A percentile compares a stretch with the other conserved stretches of the same genome.
These are phyloP conservation scores for Pichia thaimueangensis DNA, from an alignment of 805 yeast species.

Conservation along the genomic window DNA sequence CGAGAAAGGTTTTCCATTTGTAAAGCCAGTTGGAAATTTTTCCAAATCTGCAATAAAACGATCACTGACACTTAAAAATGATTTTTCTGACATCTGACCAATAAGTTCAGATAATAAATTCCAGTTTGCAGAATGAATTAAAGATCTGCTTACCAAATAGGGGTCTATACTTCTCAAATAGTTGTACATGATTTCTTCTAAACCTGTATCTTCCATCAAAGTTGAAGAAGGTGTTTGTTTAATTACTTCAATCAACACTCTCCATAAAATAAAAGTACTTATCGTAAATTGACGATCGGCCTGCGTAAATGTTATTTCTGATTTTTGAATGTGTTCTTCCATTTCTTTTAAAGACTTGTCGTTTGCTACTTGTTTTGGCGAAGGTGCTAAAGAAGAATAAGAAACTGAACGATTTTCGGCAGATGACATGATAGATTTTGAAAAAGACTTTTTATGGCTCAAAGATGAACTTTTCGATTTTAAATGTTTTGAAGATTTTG, in stretches of 20 bases:
- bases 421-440: conserved; percentile 15
- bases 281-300: conserved; percentile 85
- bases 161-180: conserved; percentile 89
- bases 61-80: conserved; percentile 86
- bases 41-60: conserved; percentile 90
- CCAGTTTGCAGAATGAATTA: conserved; percentile 90
- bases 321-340: conserved; percentile 29
- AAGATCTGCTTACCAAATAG: conserved; percentile 50
- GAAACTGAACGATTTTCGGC: too few relatives aligned
- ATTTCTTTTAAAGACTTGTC: conserved; percentile 15
- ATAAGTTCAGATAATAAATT: conserved; percentile 79
- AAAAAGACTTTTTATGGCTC: conserved; percentile 23
- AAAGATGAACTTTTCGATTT: too few relatives aligned
- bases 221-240: conserved; percentile 73
- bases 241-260: conserved; percentile 89
- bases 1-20: conserved; percentile 26
- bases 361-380: conserved; percentile 1
- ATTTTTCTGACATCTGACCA: conserved; percentile 83
- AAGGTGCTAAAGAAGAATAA: too few relatives aligned
- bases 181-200: conserved; percentile 90
- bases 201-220: conserved; percentile 69
- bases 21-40: conserved; percentile 53
- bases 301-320: conserved; percentile 66
- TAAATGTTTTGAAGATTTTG: conserved; percentile 1
- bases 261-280: conserved; percentile 79